Conservation (phyloP, 768 basidiomycete genomes). For the Amanita rimosa region DNA sequence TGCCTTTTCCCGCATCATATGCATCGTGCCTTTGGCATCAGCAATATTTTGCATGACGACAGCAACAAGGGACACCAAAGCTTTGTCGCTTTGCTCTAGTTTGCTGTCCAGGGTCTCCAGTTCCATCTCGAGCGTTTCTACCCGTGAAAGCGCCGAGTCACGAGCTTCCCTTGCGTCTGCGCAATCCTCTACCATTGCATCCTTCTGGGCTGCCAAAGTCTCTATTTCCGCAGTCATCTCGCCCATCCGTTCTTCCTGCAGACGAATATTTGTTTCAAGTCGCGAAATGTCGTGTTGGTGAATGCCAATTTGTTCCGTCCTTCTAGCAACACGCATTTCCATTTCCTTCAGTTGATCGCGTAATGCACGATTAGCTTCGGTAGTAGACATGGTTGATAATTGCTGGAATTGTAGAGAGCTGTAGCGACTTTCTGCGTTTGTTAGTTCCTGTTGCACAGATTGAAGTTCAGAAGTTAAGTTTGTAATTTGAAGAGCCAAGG, state of each 20-base stretch:
- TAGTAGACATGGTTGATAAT: constrained; percentile 48
- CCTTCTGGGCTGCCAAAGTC: constrained; percentile 52
- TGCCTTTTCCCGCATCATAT: not conserved
- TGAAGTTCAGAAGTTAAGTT: constrained; percentile 54
- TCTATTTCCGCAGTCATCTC: constrained; percentile 69
- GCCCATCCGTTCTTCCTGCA: constrained; percentile 63
- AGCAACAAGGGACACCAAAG: constrained; percentile 26
- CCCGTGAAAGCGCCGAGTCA: constrained; percentile 43
- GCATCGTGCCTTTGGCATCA: constrained; percentile 12
- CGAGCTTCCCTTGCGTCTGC: constrained; percentile 65
- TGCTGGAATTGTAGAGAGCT: constrained; percentile 54
- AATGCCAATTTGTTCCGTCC: constrained; percentile 66
- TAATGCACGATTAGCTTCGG: constrained; percentile 42
- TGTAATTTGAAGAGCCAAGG: constrained; percentile 49
- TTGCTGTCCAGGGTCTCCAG: constrained; percentile 29
- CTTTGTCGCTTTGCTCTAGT: constrained; percentile 19
- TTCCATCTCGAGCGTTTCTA: constrained; percentile 56
- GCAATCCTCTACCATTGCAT: constrained; percentile 80
- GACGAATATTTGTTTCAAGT: constrained; percentile 59
- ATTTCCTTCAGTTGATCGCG: constrained; percentile 60
- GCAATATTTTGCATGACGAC: constrained; percentile 25
- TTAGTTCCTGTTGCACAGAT: constrained; percentile 39
- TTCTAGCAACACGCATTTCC: constrained; percentile 49
- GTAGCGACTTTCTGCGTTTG: constrained; percentile 49
- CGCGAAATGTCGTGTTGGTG: constrained; percentile 73